phyloP scores from a whole-genome alignment of 176 grass and related monocot genomes.

The Panicum miliaceum region DNA sequence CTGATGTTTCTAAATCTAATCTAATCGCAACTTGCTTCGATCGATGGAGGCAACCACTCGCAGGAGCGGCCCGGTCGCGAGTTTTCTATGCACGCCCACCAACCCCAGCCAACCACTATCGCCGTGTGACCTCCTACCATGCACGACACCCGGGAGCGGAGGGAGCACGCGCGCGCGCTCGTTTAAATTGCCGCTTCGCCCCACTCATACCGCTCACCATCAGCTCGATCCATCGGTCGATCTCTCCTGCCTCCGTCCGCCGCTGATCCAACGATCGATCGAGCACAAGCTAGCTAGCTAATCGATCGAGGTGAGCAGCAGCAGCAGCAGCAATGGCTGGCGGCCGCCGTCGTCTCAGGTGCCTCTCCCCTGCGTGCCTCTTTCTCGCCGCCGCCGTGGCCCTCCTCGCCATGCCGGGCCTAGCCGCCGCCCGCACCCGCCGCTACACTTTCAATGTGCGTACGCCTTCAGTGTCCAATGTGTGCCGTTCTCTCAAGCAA shows the following conservation, averaged over 20 bases:
- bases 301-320: neutral
- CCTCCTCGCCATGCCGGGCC: constrained; percentile 37
- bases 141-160: constrained; percentile 25
- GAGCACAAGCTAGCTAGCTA: neutral
- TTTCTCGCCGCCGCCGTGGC: constrained; percentile 16
- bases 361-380: constrained; percentile 48
- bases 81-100: constrained; percentile 53
- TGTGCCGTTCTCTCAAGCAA: neutral
- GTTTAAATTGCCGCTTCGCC: constrained; percentile 37
- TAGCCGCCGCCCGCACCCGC: constrained; percentile 48
- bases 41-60: constrained; percentile 19
- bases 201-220: constrained; percentile 40
- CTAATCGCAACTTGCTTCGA: constrained; percentile 11
- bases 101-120: constrained; percentile 58
- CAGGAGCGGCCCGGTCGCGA: neutral
- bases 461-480: neutral
- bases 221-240: neutral
- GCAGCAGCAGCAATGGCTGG: constrained; percentile 9
- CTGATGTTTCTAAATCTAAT: neutral
- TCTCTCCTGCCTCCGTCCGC: neutral
- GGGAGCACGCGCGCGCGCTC: neutral
- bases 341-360: constrained; percentile 17
- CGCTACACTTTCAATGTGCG: constrained; percentile 61
- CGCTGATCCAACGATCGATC: too few relatives aligned
- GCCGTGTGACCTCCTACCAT: constrained; percentile 51